Conservation (phyloP, 257 asterid species). For the Nicotiana otophora region DNA sequence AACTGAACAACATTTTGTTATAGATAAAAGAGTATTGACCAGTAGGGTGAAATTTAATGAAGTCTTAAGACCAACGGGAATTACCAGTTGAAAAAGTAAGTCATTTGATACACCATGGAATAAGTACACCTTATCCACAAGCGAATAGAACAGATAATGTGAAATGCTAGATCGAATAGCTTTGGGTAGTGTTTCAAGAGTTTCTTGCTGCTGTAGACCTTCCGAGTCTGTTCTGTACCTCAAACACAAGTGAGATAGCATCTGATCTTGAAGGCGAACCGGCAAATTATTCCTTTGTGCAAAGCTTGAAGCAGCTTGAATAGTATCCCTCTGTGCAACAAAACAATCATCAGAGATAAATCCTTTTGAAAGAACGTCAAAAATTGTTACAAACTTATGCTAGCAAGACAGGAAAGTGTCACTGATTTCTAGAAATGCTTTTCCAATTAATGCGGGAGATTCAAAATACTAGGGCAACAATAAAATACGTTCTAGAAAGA, state of each 20-base stretch:
- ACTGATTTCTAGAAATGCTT: neutral
- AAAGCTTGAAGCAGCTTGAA: constrained; percentile 69
- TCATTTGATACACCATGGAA: constrained; percentile 73
- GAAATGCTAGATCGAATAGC: constrained; percentile 72
- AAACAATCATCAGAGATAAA: neutral
- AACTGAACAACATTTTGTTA: neutral
- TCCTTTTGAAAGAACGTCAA: neutral
- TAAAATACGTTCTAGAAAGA: neutral
- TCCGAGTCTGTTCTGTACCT: constrained; percentile 76
- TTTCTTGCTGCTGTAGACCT: constrained; percentile 83
- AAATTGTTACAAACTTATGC: neutral
- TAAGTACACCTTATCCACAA: constrained; percentile 65
- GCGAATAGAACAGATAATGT: constrained; percentile 53
- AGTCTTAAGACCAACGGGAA: neutral
- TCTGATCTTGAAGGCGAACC: constrained; percentile 64
- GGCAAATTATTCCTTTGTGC: constrained; percentile 70
- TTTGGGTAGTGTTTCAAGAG: constrained; percentile 71
- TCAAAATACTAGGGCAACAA: neutral
- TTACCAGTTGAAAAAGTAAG: constrained; percentile 87
- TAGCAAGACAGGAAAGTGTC: neutral
- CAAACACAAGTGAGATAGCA: constrained; percentile 75
- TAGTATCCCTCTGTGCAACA: constrained; percentile 53
- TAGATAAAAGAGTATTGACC: neutral
- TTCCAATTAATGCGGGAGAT: neutral
- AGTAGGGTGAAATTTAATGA: neutral